Evolutionary conservation across 306 rosid genomes (phyloP), one percentile per base, ranked within the genome.

Genomic region (Psophocarpus tetragonolobus): DNA sequence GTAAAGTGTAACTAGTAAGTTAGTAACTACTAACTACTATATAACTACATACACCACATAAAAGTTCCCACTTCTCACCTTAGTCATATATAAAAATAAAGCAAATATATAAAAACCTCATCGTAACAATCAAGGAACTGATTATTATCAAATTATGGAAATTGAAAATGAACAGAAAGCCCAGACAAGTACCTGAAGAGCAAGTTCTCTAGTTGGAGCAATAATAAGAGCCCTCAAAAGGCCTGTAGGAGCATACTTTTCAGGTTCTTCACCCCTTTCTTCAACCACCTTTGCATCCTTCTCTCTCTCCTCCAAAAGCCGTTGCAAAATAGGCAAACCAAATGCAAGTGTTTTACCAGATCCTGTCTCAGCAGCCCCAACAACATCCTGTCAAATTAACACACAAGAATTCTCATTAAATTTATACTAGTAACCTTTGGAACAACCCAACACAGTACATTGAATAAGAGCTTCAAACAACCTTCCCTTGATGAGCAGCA

Each of bases 401-500:
- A 73, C 62, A 77, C 20, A 36, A 73, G 51, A 82, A 78, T 21
- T 36, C 56, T 69, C 14, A 65, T 74, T 30, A 60, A 83, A 74
- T 61, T 39, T 57, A 38, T 21, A 10, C 18, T 13, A 57, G 38
- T n/a, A 32, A n/a, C 29, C 71, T 35, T 61, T n/a, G 17, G 23
- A 77, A 23, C 51, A 63, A 51, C 48, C 63, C 18, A 41, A 47
- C 50, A 68, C 24, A 76, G 42, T 1, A 14, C 29, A 67, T 23
- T 29, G 70, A 72, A 83, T 63, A 80, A 84, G 77, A 80, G 79
- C 62, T 48, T 80, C 57, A 44, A 77, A 85, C 80, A 74, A 92
- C 99, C 97, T 95, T 92, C 81, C 99, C 97, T 82, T 91, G 97
- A 87, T 89, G 95, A 82, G 99, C 97, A 85, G 97, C 97, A 62